Evolutionary conservation across 495 filamentous ascomycete species (phyloP).

Genomic region (Penicillium lagena): DNA sequence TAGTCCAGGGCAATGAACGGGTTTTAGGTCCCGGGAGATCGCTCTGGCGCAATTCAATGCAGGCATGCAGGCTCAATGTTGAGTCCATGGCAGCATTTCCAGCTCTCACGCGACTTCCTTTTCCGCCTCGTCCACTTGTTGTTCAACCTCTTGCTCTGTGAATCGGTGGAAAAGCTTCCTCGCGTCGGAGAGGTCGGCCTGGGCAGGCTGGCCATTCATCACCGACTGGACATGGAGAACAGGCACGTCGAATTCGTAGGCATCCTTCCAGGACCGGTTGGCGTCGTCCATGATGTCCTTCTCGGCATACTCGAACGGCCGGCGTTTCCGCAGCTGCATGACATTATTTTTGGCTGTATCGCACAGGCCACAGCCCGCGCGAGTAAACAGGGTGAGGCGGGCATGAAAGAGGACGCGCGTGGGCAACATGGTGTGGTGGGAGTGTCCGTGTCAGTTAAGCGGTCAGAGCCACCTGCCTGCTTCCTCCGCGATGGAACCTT

Average conservation of each 20-base stretch:
- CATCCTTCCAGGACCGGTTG: slow-evolving; percentile 62
- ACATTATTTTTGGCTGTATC: slow-evolving; percentile 66
- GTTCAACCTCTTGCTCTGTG: slow-evolving; percentile 60
- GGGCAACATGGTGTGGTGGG: slow-evolving; percentile 23
- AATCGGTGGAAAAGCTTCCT: slow-evolving; percentile 83
- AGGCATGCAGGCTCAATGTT: background rate
- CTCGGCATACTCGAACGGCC: slow-evolving; percentile 71
- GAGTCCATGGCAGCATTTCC: background rate
- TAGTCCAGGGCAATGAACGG: no score
- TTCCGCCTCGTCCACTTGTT: slow-evolving; percentile 61
- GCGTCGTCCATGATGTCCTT: slow-evolving; percentile 67
- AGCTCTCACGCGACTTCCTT: slow-evolving; percentile 7
- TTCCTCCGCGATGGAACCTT: slow-evolving; percentile 37
- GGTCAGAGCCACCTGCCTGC: slow-evolving; percentile 2
- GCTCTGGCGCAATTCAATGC: no score
- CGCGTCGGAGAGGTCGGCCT: slow-evolving; percentile 42
- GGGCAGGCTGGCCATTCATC: slow-evolving; percentile 21
- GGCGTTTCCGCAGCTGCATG: slow-evolving; percentile 59
- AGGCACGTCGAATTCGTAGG: slow-evolving; percentile 88
- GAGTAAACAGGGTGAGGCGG: slow-evolving; percentile 78
- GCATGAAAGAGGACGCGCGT: slow-evolving; percentile 44
- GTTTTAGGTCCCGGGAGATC: no score
- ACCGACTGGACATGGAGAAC: slow-evolving; percentile 64
- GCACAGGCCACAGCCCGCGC: slow-evolving; percentile 73
- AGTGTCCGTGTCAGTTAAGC: slow-evolving; percentile 3